Evolutionary conservation across 2,329 filamentous ascomycete genomes (phyloP), one percentile per base, ranked within the genome.

Genomic region (Calonectria honghensis): DNA sequence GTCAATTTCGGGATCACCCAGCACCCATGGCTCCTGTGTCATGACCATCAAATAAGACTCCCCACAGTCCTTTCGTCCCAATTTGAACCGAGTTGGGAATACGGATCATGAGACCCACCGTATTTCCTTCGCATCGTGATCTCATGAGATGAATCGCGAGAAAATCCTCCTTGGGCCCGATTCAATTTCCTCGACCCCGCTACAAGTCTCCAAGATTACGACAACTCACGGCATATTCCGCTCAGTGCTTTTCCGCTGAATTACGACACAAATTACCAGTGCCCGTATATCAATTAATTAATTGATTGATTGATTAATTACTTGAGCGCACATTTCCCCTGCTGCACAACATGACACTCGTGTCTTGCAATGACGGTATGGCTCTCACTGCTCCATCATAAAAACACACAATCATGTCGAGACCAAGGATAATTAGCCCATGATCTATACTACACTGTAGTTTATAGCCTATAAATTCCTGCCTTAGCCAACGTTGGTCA

Each of bases 1-100:
- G 48, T 67, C 45, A 67, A 67, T 67, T 37, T 67, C 64, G 48
- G 64, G 64, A 52, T 52, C 48, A 67, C n/a, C 64, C 41, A 50
- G 57, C 24, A 63, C 57, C 57, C 57, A 63, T 63, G 57, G 57
- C 57, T 63, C 31, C 24, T 45, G 57, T 45, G 57, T 63, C 57
- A 63, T 51, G 45, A 67, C 48, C 64, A 67, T 35, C 64, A 67
- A 67, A 51, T 51, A 67, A 67, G 31, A 52, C 64, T 24, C 37
- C 48, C 45, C 41, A 51, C 57, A 63, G 57, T 37, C 35, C 57
- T 63, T 63, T 63, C 57, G 24, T 63, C 57, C 35, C 37, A 61
- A 63, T 63, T 63, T 63, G 57, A 63, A 41, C 35, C 24, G 39
- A 39, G 57, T 63, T 41, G 37, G 31, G 35, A 63, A 63, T 63